Conservation (phyloP, 2,329 filamentous ascomycete genomes). For the Thelonectria discophora region DNA sequence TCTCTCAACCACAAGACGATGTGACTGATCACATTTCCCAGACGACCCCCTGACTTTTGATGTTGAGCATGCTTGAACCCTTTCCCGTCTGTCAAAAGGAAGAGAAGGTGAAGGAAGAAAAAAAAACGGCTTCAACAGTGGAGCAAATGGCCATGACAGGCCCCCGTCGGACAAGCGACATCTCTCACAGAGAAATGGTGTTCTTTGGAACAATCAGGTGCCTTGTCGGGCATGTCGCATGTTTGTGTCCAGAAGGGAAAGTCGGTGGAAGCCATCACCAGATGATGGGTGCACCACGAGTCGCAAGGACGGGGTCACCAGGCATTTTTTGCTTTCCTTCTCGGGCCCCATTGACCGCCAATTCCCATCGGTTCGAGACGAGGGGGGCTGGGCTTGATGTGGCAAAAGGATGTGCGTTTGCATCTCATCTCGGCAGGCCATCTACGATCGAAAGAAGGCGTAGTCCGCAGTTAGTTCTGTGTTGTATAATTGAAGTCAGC, state of each 20-base stretch:
- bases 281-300: slow-evolving; percentile 23
- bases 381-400: slow-evolving; percentile 1
- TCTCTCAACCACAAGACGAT: slow-evolving; percentile 17
- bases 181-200: too few species aligned
- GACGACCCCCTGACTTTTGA: slow-evolving; percentile 9
- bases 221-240: too few species aligned
- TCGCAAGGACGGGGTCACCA: too few species aligned
- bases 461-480: too few species aligned
- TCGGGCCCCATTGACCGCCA: slow-evolving; percentile 16
- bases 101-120: too few species aligned
- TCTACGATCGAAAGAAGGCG: slow-evolving; percentile 21
- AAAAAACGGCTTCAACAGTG: slow-evolving; percentile 3
- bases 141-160: slow-evolving; percentile 18
- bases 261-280: slow-evolving; percentile 34
- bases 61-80: slow-evolving; percentile 7
- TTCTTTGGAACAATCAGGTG: too few species aligned
- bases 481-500: too few species aligned
- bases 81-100: slow-evolving; percentile 11
- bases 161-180: slow-evolving; percentile 14
- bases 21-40: slow-evolving; percentile 29
- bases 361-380: not conserved
- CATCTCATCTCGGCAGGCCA: slow-evolving; percentile 23
- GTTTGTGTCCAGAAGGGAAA: slow-evolving; percentile 25
- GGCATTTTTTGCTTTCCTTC: too few species aligned
- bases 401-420: slow-evolving; percentile 20